These are phyloP conservation scores for Diplotaxis tenuifolia DNA, from an alignment of 345 rosid genomes.

Conservation along the genomic window DNA sequence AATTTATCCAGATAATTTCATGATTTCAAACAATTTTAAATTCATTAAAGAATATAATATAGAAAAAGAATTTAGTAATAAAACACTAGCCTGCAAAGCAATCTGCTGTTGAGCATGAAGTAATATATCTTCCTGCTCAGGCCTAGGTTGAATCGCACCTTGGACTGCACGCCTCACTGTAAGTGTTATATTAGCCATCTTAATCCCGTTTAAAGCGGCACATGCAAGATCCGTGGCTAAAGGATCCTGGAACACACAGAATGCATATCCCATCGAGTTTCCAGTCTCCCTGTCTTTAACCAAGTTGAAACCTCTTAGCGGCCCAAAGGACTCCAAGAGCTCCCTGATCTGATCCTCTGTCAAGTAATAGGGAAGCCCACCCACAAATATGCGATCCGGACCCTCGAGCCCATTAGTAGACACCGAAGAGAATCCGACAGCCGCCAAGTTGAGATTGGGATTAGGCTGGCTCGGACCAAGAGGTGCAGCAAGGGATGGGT, in stretches of 20 bases:
- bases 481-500: slow-evolving; percentile 90
- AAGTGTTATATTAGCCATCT: slow-evolving; percentile 97
- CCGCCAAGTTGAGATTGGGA: slow-evolving; percentile 83
- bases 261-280: slow-evolving; percentile 92
- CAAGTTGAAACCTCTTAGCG: slow-evolving; percentile 84
- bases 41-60: no score
- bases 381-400: no score
- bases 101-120: no score
- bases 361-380: slow-evolving; percentile 94
- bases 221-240: slow-evolving; percentile 97
- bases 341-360: slow-evolving; percentile 93
- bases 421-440: slow-evolving; percentile 83
- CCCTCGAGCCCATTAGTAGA: no score
- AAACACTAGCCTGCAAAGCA: no score
- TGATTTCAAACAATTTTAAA: no score
- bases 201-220: slow-evolving; percentile 89
- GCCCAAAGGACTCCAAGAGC: slow-evolving; percentile 91
- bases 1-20: no score
- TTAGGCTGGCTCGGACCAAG: slow-evolving; percentile 99
- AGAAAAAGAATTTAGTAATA: no score
- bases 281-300: slow-evolving; percentile 96
- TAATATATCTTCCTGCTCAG: slow-evolving; percentile 87
- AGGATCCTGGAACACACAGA: slow-evolving; percentile 91
- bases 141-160: slow-evolving; percentile 83
- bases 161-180: slow-evolving; percentile 94